phyloP scores from a whole-genome alignment of 768 basidiomycete genomes.

The Pleurotus sapidus region DNA sequence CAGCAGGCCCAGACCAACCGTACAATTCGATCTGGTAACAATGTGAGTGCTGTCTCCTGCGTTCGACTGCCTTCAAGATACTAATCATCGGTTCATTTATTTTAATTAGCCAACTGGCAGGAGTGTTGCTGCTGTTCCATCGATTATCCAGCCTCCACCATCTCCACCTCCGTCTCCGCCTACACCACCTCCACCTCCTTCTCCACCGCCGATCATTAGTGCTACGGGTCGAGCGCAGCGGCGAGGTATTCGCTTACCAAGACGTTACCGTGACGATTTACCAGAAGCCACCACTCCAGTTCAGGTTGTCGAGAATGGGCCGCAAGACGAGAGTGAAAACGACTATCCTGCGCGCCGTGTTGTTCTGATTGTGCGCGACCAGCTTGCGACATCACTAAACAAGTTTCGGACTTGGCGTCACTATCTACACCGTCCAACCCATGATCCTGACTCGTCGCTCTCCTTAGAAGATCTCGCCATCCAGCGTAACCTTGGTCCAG shows the following conservation, averaged over 20 bases:
- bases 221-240: neutral
- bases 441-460: slow-evolving; percentile 8
- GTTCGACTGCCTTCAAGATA: too few relatives aligned
- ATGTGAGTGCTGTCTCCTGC: too few relatives aligned
- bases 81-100: too few relatives aligned
- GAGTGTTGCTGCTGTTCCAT: too few relatives aligned
- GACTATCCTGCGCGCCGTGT: slow-evolving; percentile 1
- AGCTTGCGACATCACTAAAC: slow-evolving; percentile 13
- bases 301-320: neutral
- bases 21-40: too few relatives aligned
- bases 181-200: neutral
- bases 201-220: neutral
- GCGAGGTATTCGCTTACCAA: slow-evolving; percentile 5
- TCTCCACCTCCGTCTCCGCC: neutral
- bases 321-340: neutral
- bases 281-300: slow-evolving; percentile 11
- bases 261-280: slow-evolving; percentile 12
- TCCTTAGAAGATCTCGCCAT: slow-evolving; percentile 8
- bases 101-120: too few relatives aligned
- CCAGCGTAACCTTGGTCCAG: neutral
- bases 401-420: slow-evolving; percentile 13
- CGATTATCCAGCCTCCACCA: neutral
- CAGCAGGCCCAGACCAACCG: too few relatives aligned
- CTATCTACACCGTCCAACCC: slow-evolving; percentile 12
- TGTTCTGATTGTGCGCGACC: slow-evolving; percentile 13